Conservation (phyloP, 495 filamentous ascomycete species). For the Daldinia vernicosa region DNA sequence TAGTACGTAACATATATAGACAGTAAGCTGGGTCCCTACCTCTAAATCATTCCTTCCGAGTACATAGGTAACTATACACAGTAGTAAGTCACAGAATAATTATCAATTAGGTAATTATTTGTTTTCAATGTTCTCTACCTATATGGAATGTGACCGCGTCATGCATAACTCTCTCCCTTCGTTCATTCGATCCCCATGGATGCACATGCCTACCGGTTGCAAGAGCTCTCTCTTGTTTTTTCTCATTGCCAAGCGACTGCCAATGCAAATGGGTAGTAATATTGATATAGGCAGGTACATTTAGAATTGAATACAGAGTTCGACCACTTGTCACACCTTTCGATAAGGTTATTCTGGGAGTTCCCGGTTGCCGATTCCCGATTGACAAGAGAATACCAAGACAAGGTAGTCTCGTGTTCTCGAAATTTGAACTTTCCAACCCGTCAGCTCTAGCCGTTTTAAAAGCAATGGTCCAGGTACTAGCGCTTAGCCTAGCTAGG, state of each 20-base stretch:
- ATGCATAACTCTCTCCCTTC: not conserved
- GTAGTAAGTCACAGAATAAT: not conserved
- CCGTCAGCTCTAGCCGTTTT: not conserved
- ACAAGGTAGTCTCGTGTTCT: slow-evolving; percentile 27
- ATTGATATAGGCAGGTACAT: not conserved
- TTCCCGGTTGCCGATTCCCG: slow-evolving; percentile 23
- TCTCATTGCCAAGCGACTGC: not conserved
- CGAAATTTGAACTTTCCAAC: slow-evolving; percentile 23
- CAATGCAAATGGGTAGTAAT: not conserved
- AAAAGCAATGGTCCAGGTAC: not conserved
- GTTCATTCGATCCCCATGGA: not conserved
- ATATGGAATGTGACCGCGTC: not conserved
- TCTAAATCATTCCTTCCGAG: not conserved
- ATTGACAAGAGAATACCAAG: slow-evolving; percentile 32
- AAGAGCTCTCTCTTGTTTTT: not conserved
- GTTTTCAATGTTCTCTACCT: not conserved
- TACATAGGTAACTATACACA: no score
- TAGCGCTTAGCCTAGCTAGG: slow-evolving; percentile 1
- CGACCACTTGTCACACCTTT: slow-evolving; percentile 8
- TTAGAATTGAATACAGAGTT: not conserved
- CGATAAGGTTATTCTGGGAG: slow-evolving; percentile 1
- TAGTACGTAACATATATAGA: not conserved
- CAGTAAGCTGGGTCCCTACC: not conserved
- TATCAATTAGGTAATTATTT: not conserved
- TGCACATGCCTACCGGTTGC: not conserved